A percentile compares a stretch with the other conserved stretches of the same genome.
phyloP scores from a whole-genome alignment of 345 rosid species.

The Pistacia vera region DNA sequence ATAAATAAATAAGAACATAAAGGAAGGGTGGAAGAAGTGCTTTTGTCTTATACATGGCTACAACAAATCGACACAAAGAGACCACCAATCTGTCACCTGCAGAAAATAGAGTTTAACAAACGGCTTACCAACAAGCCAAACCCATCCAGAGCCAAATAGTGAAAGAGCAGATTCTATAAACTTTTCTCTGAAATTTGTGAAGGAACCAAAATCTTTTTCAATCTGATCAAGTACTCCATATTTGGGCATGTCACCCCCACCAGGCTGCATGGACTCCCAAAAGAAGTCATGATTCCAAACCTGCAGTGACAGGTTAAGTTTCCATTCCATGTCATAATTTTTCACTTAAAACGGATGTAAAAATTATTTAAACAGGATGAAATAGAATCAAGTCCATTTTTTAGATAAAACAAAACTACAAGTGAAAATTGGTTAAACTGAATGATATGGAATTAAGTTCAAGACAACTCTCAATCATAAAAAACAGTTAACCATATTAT shows the following conservation, averaged over 20 bases:
- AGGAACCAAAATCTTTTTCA: constrained; percentile 92
- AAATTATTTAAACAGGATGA: constrained; percentile 9
- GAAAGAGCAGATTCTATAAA: constrained; percentile 69
- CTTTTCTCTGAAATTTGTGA: constrained; percentile 72
- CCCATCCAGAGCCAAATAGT: constrained; percentile 89
- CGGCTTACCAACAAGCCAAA: constrained; percentile 91
- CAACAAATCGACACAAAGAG: background rate
- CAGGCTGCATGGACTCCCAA: constrained; percentile 99
- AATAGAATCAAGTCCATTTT: background rate
- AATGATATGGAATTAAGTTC: background rate
- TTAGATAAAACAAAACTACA: background rate
- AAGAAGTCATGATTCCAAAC: constrained; percentile 97
- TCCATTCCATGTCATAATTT: background rate
- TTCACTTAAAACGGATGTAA: background rate
- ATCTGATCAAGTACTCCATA: constrained; percentile 88
- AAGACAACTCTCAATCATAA: background rate
- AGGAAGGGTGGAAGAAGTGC: background rate
- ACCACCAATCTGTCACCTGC: background rate
- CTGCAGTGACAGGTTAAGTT: constrained; percentile 34
- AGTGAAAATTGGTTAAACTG: background rate
- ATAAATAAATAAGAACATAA: background rate
- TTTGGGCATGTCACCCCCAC: constrained; percentile 75
- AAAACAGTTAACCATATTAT: too few relatives aligned
- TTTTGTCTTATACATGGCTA: background rate
- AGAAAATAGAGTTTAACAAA: background rate